A percentile compares a stretch with the other conserved stretches of the same genome.
These are phyloP conservation scores for Podila verticillata DNA, from an alignment of 192 early-diverging fungal genomes.

Conservation along the genomic window DNA sequence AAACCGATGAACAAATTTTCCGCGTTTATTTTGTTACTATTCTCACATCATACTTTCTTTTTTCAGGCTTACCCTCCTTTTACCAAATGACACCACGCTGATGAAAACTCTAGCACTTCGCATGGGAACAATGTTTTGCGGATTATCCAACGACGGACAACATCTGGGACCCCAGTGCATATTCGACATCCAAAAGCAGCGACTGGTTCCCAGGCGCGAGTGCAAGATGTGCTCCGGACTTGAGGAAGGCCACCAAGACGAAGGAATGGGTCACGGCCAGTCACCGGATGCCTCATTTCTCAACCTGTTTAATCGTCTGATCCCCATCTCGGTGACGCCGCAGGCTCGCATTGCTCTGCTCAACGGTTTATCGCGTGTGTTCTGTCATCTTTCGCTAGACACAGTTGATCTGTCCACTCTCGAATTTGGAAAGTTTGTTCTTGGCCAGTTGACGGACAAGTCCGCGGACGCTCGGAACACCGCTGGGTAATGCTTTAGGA, in stretches of 20 bases:
- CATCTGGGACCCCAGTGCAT: not conserved
- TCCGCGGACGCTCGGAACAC: not conserved
- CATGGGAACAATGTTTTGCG: conserved; percentile 2
- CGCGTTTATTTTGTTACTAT: not conserved
- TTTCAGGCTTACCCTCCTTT: not conserved
- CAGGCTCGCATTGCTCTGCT: conserved; percentile 11
- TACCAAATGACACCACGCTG: not conserved
- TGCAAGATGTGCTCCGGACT: not conserved
- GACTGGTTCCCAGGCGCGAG: not conserved
- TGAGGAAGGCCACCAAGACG: no score
- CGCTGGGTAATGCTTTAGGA: conserved; percentile 17
- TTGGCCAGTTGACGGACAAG: conserved; percentile 9
- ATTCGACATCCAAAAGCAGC: not conserved
- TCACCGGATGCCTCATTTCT: conserved; percentile 10
- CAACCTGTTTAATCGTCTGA: conserved; percentile 17
- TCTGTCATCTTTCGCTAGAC: conserved; percentile 15
- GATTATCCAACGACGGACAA: not conserved
- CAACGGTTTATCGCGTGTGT: conserved; percentile 20
- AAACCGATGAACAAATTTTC: not conserved
- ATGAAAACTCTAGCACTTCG: not conserved
- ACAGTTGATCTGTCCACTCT: conserved; percentile 5
- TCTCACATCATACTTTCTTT: not conserved
- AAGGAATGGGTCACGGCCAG: no score
- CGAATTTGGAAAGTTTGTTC: conserved; percentile 26
- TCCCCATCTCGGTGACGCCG: not conserved